phyloP scores from a whole-genome alignment of 1,284 basidiomycete species.

The Coniferiporia weirii region DNA sequence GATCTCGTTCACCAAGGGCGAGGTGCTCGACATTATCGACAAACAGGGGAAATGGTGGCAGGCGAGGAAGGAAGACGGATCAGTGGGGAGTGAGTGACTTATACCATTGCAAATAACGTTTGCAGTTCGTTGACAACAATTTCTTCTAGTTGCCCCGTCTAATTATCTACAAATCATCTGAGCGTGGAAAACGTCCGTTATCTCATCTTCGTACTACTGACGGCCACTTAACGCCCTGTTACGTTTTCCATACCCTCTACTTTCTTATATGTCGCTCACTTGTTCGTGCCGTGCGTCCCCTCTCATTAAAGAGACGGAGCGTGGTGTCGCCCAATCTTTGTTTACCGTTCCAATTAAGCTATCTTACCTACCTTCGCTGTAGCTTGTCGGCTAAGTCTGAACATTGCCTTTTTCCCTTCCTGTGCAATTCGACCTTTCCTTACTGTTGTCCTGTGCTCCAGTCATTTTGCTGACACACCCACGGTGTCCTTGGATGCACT shows the following conservation, averaged over 20 bases:
- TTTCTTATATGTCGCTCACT: not conserved
- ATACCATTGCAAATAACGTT: not conserved
- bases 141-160: constrained; percentile 63
- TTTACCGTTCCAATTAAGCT: constrained; percentile 7
- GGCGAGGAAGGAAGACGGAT: constrained; percentile 80
- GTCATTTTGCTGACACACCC: not conserved
- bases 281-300: not conserved
- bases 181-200: constrained; percentile 10
- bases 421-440: not conserved
- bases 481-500: not conserved
- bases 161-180: constrained; percentile 75
- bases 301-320: not conserved
- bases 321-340: not conserved
- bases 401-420: not conserved
- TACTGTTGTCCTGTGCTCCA: not conserved
- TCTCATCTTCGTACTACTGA: constrained; percentile 4
- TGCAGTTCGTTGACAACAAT: constrained; percentile 19
- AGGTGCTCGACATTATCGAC: constrained; percentile 91
- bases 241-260: constrained; percentile 16
- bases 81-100: constrained; percentile 68
- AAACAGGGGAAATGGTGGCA: constrained; percentile 97
- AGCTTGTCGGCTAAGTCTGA: constrained; percentile 8
- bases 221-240: constrained; percentile 12
- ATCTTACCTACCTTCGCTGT: constrained; percentile 9
- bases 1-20: constrained; percentile 91